Conservation (phyloP, 495 filamentous ascomycete genomes). For the Staphylotrichum tortipilum region DNA sequence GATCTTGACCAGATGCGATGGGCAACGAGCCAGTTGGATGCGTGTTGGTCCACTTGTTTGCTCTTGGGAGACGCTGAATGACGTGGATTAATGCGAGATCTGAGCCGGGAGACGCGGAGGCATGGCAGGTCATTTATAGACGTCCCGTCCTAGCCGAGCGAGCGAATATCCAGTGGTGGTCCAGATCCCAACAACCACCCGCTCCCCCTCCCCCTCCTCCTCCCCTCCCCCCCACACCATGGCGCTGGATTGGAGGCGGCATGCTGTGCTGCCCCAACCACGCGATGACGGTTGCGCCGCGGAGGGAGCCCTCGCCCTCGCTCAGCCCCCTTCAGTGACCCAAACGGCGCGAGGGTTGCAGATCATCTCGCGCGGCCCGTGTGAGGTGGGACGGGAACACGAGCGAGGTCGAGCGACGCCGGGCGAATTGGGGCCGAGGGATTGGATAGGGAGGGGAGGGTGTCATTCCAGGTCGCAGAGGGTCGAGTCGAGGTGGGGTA, state of each 20-base stretch:
- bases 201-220: no score
- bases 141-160: no score
- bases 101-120: no score
- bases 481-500: no score
- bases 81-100: no score
- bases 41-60: not conserved
- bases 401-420: not conserved
- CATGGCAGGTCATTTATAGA: constrained; percentile 4
- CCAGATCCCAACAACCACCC: no score
- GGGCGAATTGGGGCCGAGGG: constrained; percentile 2
- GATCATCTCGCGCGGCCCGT: constrained; percentile 13
- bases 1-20: not conserved
- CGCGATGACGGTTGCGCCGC: not conserved
- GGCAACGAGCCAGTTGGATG: not conserved
- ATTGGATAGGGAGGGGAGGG: not conserved
- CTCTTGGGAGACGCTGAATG: not conserved
- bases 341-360: constrained; percentile 2
- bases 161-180: no score
- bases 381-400: constrained; percentile 4
- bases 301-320: not conserved
- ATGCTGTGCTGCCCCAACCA: constrained; percentile 5
- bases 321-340: not conserved
- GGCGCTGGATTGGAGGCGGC: not conserved
- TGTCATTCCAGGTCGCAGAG: no score
- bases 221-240: no score